Evolutionary conservation across 108 stramenopile species (phyloP).

Genomic region (Discostella stelligeroides): DNA sequence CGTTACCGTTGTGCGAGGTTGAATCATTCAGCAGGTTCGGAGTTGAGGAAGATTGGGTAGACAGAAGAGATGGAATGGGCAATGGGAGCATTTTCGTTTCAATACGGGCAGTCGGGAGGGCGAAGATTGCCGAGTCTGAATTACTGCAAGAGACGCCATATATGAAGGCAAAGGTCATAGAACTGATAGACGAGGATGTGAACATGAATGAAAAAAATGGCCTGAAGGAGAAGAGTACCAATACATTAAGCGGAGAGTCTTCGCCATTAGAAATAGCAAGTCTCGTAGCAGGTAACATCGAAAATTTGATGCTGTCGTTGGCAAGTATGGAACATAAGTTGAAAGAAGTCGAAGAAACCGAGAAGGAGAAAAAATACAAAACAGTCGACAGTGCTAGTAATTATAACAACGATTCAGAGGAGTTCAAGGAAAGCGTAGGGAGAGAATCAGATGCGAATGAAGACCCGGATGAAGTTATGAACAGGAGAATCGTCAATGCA

Average conservation of each 20-base stretch:
- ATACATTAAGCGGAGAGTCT: conserved; percentile 9
- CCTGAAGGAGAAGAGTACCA: conserved; percentile 15
- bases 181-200: conserved; percentile 55
- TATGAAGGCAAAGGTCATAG: conserved; percentile 61
- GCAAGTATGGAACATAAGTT: conserved; percentile 62
- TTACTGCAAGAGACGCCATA: conserved; percentile 67
- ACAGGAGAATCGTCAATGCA: conserved; percentile 31
- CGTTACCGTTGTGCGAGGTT: conserved; percentile 78
- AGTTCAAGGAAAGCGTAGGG: neutral
- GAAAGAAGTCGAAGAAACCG: conserved; percentile 19
- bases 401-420: neutral
- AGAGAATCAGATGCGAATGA: neutral
- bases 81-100: conserved; percentile 73
- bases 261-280: conserved; percentile 54
- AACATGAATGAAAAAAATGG: conserved; percentile 20
- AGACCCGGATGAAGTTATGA: conserved; percentile 20
- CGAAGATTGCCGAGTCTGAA: conserved; percentile 52
- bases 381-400: too few relatives aligned
- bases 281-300: conserved; percentile 60
- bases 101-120: conserved; percentile 70
- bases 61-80: conserved; percentile 57
- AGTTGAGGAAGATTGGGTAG: conserved; percentile 10
- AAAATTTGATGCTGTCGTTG: conserved; percentile 53
- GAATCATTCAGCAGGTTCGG: conserved; percentile 62
- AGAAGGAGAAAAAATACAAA: conserved; percentile 12